phyloP scores from a whole-genome alignment of 495 filamentous ascomycete species.

The Clohesyomyces aquaticus region DNA sequence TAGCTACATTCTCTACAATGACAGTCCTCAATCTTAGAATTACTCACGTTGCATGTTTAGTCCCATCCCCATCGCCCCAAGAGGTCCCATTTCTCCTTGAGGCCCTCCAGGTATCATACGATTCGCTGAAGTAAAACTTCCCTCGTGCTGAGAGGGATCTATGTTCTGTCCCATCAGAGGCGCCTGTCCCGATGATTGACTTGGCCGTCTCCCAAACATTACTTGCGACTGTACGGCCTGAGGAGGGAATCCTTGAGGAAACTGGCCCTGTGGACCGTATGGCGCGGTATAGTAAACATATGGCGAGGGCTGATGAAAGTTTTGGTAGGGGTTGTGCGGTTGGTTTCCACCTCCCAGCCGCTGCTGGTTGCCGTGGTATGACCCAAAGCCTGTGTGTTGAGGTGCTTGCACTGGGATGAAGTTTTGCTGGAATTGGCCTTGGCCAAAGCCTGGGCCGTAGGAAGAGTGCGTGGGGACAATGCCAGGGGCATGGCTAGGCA shows the following conservation, averaged over 20 bases:
- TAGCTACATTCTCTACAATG: neutral
- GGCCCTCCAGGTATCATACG: slow-evolving; percentile 11
- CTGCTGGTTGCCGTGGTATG: slow-evolving; percentile 27
- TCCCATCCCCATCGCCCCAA: slow-evolving; percentile 15
- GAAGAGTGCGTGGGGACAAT: slow-evolving; percentile 25
- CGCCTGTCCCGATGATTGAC: slow-evolving; percentile 11
- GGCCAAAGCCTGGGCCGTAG: slow-evolving; percentile 22
- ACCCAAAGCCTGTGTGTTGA: slow-evolving; percentile 19
- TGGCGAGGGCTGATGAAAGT: slow-evolving; percentile 34
- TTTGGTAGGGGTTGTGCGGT: slow-evolving; percentile 32
- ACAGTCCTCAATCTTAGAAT: neutral
- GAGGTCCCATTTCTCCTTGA: slow-evolving; percentile 14
- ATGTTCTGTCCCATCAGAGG: slow-evolving; percentile 28
- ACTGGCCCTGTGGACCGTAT: slow-evolving; percentile 29
- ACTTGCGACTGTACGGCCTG: slow-evolving; percentile 13
- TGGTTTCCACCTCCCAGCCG: slow-evolving; percentile 30
- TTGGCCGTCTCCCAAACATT: slow-evolving; percentile 31
- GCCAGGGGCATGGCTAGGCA: slow-evolving; percentile 46
- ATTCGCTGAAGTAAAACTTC: slow-evolving; percentile 9
- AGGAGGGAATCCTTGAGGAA: slow-evolving; percentile 19
- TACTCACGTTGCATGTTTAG: slow-evolving; percentile 18
- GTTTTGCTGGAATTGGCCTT: slow-evolving; percentile 40
- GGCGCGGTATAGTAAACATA: slow-evolving; percentile 39
- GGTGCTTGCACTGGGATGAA: slow-evolving; percentile 26
- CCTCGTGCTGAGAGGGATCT: slow-evolving; percentile 15